Conservation (phyloP, 2,329 filamentous ascomycete species). For the Scolecobasidium constrictum region DNA sequence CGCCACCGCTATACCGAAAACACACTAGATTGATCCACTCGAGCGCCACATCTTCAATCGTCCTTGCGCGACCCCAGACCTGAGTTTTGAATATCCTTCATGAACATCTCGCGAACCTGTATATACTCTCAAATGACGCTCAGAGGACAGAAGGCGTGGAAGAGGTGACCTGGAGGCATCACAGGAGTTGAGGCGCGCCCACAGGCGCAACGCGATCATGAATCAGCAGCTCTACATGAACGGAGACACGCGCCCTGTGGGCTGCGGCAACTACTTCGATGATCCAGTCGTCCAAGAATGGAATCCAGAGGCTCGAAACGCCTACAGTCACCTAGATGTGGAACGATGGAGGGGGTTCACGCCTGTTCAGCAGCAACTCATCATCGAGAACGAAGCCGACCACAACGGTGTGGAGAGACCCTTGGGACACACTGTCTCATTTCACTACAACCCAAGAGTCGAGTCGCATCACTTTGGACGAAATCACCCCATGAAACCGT, state of each 20-base stretch:
- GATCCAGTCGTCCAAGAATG: constrained; percentile 18
- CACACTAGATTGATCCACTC: too few relatives aligned
- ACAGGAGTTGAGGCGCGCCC: too few relatives aligned
- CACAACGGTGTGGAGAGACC: constrained; percentile 64
- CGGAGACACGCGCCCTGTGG: neutral
- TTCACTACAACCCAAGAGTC: constrained; percentile 88
- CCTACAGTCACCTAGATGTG: constrained; percentile 2
- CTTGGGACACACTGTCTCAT: constrained; percentile 83
- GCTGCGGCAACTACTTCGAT: constrained; percentile 9
- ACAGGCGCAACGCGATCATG: neutral
- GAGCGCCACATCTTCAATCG: too few relatives aligned
- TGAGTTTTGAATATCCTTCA: too few relatives aligned
- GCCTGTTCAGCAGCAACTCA: constrained; percentile 33
- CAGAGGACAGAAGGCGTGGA: too few relatives aligned
- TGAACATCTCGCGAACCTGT: too few relatives aligned
- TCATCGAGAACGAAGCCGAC: constrained; percentile 43
- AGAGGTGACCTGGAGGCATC: too few relatives aligned
- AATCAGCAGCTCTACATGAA: neutral
- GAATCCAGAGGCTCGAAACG: constrained; percentile 1
- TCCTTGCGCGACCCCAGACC: too few relatives aligned
- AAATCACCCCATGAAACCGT: constrained; percentile 98
- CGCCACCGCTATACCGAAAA: too few relatives aligned
- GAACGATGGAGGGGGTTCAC: constrained; percentile 14
- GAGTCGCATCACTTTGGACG: constrained; percentile 96
- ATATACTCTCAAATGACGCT: too few relatives aligned